Percentiles rank a stretch among this genome's conserved stretches.
Conservation (phyloP, 2,329 filamentous ascomycete species). For the Alternaria longipes region DNA sequence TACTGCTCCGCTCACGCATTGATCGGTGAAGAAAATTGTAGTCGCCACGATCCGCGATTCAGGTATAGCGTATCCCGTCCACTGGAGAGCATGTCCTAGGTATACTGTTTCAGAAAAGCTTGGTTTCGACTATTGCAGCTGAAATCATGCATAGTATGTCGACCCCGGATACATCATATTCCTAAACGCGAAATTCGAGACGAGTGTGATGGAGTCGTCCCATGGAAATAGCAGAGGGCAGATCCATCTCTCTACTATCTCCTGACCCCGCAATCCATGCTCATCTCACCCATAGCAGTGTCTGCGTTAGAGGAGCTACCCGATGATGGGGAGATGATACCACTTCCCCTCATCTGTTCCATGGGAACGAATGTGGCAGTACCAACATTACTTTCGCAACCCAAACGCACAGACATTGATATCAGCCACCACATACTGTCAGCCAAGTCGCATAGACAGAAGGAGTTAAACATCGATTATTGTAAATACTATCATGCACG, state of each 20-base stretch:
- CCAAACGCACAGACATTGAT: background rate
- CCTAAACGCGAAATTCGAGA: background rate
- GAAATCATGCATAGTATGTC: background rate
- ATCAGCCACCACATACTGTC: background rate
- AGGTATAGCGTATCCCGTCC: constrained; percentile 1
- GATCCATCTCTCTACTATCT: background rate
- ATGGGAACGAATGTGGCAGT: background rate
- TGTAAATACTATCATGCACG: background rate
- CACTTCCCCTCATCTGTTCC: background rate
- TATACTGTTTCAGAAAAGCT: background rate
- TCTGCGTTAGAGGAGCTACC: background rate
- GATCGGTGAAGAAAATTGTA: constrained; percentile 3
- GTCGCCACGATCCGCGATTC: constrained; percentile 1
- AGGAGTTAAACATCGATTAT: background rate
- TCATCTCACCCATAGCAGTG: background rate
- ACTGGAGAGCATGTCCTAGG: background rate
- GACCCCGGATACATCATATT: background rate
- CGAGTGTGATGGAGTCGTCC: background rate
- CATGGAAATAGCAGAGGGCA: background rate
- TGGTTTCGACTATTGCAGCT: background rate
- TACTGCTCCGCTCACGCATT: background rate
- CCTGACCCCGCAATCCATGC: background rate
- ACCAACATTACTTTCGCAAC: background rate
- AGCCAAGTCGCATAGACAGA: background rate
- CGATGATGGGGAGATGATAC: background rate